These are phyloP conservation scores for Aschersonia sp. DNA, from an alignment of 2,329 filamentous ascomycete species.

Conservation along the genomic window DNA sequence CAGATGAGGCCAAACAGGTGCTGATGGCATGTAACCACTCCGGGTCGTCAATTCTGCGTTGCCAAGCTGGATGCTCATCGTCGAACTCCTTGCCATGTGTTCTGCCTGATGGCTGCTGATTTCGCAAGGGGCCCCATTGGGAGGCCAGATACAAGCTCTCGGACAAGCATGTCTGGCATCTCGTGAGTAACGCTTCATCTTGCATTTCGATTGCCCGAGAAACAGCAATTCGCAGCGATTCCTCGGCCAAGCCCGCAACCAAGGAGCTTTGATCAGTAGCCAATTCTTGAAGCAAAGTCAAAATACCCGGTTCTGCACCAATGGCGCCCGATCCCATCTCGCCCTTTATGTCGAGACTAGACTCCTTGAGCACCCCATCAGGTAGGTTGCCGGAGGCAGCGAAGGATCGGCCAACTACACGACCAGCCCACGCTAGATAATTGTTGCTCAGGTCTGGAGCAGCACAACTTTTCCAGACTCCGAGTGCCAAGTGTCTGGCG, in stretches of 20 bases:
- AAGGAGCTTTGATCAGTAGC: conserved; percentile 41
- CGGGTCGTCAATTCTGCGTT: conserved; percentile 24
- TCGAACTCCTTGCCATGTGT: neutral
- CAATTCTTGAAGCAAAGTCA: conserved; percentile 47
- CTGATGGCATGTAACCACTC: conserved; percentile 51
- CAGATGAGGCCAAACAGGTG: conserved; percentile 43
- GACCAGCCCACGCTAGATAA: conserved; percentile 75
- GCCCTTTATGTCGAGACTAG: conserved; percentile 34
- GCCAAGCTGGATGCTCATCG: conserved; percentile 14
- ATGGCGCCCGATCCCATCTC: conserved; percentile 30
- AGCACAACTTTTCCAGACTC: conserved; percentile 65
- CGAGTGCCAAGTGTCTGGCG: conserved; percentile 45
- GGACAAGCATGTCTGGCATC: conserved; percentile 36
- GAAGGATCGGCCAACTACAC: conserved; percentile 73
- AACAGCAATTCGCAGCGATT: conserved; percentile 40
- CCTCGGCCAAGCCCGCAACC: conserved; percentile 45
- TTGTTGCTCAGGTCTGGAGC: conserved; percentile 46
- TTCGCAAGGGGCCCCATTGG: conserved; percentile 39
- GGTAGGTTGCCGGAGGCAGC: conserved; percentile 58
- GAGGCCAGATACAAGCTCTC: conserved; percentile 38
- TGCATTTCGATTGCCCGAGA: conserved; percentile 34
- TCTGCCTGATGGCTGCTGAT: conserved; percentile 35
- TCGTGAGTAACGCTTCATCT: conserved; percentile 31
- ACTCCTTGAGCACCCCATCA: conserved; percentile 44
- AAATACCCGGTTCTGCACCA: conserved; percentile 47